Percentiles rank a stretch among this genome's conserved stretches.
Evolutionary conservation across 2,329 filamentous ascomycete genomes (phyloP).

Genomic region (Fusarium albosuccineum): DNA sequence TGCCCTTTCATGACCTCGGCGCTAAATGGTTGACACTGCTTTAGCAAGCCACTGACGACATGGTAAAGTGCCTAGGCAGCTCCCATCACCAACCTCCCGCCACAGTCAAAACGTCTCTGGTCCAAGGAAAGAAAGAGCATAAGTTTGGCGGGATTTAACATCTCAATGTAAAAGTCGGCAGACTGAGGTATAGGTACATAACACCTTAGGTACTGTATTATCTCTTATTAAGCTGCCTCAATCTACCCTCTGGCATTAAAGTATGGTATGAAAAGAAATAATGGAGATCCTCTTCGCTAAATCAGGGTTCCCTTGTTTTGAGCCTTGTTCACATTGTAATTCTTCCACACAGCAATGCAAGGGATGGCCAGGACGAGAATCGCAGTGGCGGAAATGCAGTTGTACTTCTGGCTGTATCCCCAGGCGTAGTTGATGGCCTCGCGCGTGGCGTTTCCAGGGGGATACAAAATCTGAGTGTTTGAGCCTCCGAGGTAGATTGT

Average conservation of each 20-base stretch:
- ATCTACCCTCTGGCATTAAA: too few relatives aligned
- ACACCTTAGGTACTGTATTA: too few relatives aligned
- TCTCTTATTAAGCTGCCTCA: too few relatives aligned
- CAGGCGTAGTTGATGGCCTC: slow-evolving; percentile 27
- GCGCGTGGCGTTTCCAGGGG: slow-evolving; percentile 9
- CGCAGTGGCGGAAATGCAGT: slow-evolving; percentile 17
- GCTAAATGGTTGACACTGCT: not conserved
- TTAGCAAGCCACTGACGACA: not conserved
- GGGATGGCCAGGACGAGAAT: slow-evolving; percentile 20
- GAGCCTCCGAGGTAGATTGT: slow-evolving; percentile 18
- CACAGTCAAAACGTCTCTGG: too few relatives aligned
- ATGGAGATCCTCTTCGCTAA: not conserved
- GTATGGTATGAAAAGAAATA: not conserved
- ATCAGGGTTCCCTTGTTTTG: slow-evolving; percentile 18
- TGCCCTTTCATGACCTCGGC: too few relatives aligned
- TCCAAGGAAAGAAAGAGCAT: too few relatives aligned
- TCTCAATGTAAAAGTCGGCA: too few relatives aligned
- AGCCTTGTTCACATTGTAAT: slow-evolving; percentile 23
- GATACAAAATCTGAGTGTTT: slow-evolving; percentile 14
- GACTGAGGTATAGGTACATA: too few relatives aligned
- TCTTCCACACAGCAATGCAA: slow-evolving; percentile 22
- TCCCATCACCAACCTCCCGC: not conserved
- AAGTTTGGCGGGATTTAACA: too few relatives aligned
- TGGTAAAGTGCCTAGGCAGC: not conserved
- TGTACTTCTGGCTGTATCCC: slow-evolving; percentile 24